Base-by-base conservation (phyloP, 768 basidiomycete genomes). In the Leccinum incarnatum region DNA sequence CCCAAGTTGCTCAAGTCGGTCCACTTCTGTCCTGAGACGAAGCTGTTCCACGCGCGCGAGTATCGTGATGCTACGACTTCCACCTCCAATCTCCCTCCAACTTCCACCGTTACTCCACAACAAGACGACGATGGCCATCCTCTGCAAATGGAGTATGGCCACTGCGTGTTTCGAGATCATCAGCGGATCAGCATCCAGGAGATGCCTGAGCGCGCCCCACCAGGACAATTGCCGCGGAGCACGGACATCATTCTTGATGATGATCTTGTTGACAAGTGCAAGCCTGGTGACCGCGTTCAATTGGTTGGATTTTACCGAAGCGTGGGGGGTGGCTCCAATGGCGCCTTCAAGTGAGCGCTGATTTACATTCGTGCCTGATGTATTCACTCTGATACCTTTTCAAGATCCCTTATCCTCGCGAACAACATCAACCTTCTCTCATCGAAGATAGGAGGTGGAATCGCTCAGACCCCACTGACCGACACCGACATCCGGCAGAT, bases 161-260 rank as follows among this genome's bases (percentile, higher is more conserved):
- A 88, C 62, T 93, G 90, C 69, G 84, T 90, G 8, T 99, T 97
- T 78, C 81, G 92, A 57, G 97, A 99, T 75, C 93, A 98, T 74
- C 97, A 99, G 75, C 87, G 94, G 63, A 92, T 98, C 70, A 94
- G 88, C 73, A 98, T 99, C 62, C 97, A 99, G 77, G 97, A 99
- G 71, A 98, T 99, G 96, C 97, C 97, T 3, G 97, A 99, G 75
- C 87, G 97, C 23, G 95, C 97, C 14, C 97, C 97, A 25, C 91
- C 97, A 47, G 97, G 97, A 29, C 96, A 98, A 73, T 80, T 99
- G 29, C 97, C 97, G 48, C 83, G 97, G 51, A 95, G 95, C 67
- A 95, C 94, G 36, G 97, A 99, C 73, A 89, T 98, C 54, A 91
- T 98, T 48, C 75, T 98, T 62, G 96, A 97, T 65, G 95, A 97